Evolutionary conservation across 192 early-diverging fungal species (phyloP), one percentile per base, ranked within the genome.

Genomic region (Linnemannia schmuckeri): DNA sequence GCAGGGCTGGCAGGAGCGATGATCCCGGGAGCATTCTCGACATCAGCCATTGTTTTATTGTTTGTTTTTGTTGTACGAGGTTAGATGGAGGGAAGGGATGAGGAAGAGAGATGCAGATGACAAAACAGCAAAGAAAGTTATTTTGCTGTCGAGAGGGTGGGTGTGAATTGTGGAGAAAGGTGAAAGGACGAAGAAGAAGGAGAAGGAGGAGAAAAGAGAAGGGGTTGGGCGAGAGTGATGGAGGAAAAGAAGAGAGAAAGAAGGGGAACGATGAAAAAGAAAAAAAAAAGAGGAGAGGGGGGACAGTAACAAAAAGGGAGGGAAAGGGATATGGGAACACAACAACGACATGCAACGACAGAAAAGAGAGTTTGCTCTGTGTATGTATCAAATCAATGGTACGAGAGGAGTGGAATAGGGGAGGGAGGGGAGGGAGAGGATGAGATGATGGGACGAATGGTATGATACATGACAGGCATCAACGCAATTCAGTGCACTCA

Each of bases 21-120:
- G 75, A 77, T 70, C 73, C 74, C 82, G 70, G 82, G 82, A 66
- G 74, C 82, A 44, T 47, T 73, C 63, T 86, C 83, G 75, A 86
- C 83, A 77, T 86, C 82, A 46, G 82, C 83, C 83, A 86, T 86
- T 40, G 41, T 77, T 37, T 37, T 27, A 72, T 7, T 35, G 41
- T 35, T 76, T 54, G 35, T 76, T 42, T 76, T 61, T 49, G 15
- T 49, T 72, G 75, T 71, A 37, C 10, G 20, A 46, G 40, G 22
- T 22, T 38, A 24, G 40, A 44, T 70, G 37, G 18, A 73, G 20
- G 44, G 35, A 73, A 61, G 22, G 49, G 33, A 74, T 73, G 71
- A 79, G 24, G 52, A 42, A 40, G 30, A 46, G 52, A 54, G 75
- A 70, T 61, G 75, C 42, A 61, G 72, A 79, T 78, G 82, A 68